Percentiles rank a stretch among this genome's conserved stretches.
phyloP scores from a whole-genome alignment of 2,329 filamentous ascomycete species.

The Neoascochyta sp. region DNA sequence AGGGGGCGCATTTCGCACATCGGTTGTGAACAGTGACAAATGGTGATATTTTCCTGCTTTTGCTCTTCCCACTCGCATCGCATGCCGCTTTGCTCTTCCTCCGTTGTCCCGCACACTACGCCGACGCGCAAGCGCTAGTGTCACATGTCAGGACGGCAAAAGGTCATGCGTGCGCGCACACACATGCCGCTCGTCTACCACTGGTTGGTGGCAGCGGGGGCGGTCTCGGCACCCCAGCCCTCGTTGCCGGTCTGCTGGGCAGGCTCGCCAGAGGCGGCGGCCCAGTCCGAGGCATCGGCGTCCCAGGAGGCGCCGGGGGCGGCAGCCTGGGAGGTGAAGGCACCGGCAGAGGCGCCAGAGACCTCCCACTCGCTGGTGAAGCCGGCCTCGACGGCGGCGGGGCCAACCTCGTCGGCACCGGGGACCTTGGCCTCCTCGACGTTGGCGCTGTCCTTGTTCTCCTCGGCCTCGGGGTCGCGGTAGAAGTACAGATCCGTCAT shows the following conservation, averaged over 20 bases:
- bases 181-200: slow-evolving; percentile 42
- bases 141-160: too few species aligned
- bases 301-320: slow-evolving; percentile 62
- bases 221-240: slow-evolving; percentile 48
- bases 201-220: slow-evolving; percentile 35
- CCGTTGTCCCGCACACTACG: too few species aligned
- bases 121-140: slow-evolving; percentile 17
- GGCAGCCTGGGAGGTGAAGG: slow-evolving; percentile 56
- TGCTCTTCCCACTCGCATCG: slow-evolving; percentile 26
- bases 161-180: slow-evolving; percentile 11
- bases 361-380: slow-evolving; percentile 87
- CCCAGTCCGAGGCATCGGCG: slow-evolving; percentile 65
- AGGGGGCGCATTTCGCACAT: too few species aligned
- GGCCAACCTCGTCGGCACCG: slow-evolving; percentile 77
- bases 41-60: slow-evolving; percentile 24
- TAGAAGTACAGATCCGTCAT: slow-evolving; percentile 99
- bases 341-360: slow-evolving; percentile 60
- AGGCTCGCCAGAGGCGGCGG: slow-evolving; percentile 53
- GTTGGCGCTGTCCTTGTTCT: slow-evolving; percentile 85
- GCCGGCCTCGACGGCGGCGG: slow-evolving; percentile 72
- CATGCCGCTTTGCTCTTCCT: slow-evolving; percentile 18
- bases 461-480: slow-evolving; percentile 98
- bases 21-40: slow-evolving; percentile 9
- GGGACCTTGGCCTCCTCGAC: slow-evolving; percentile 82
- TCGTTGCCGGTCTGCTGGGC: slow-evolving; percentile 46